A percentile compares a stretch with the other conserved stretches of the same genome.
Conservation (phyloP, 768 basidiomycete genomes). For the Amanita jacksonii region DNA sequence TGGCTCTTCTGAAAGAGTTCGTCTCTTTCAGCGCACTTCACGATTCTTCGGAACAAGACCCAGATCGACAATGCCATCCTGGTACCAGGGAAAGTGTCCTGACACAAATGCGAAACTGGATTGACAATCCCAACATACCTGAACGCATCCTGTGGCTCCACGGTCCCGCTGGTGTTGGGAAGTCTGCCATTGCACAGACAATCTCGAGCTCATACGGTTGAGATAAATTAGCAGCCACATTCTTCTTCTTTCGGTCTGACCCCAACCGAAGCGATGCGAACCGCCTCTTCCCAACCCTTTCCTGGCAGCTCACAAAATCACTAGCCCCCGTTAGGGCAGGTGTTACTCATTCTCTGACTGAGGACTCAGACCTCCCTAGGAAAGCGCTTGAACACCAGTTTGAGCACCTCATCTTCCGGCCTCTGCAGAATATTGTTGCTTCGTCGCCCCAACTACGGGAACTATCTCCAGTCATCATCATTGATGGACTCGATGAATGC, state of each 20-base stretch:
- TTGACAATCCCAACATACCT: background rate
- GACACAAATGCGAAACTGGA: background rate
- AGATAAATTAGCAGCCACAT: background rate
- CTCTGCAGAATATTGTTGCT: background rate
- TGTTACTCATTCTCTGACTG: background rate
- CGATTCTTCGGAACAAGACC: background rate
- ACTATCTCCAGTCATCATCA: background rate
- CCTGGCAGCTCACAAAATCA: background rate
- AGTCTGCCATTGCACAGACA: background rate
- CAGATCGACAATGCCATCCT: background rate
- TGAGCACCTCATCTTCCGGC: constrained; percentile 2
- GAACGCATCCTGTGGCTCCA: background rate
- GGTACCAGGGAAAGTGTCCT: background rate
- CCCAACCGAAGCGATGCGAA: background rate
- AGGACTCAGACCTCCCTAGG: background rate
- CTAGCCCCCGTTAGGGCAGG: background rate
- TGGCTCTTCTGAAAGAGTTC: background rate
- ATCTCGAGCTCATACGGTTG: background rate
- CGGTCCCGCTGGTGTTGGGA: background rate
- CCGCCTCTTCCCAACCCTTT: background rate
- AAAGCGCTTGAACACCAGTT: constrained; percentile 2
- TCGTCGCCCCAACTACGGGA: no score
- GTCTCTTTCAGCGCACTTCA: background rate
- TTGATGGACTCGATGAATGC: background rate
- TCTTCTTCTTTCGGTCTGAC: constrained; percentile 3